These are phyloP conservation scores for Paradendryphiella salina DNA, from an alignment of 2,329 filamentous ascomycete species.

Conservation along the genomic window DNA sequence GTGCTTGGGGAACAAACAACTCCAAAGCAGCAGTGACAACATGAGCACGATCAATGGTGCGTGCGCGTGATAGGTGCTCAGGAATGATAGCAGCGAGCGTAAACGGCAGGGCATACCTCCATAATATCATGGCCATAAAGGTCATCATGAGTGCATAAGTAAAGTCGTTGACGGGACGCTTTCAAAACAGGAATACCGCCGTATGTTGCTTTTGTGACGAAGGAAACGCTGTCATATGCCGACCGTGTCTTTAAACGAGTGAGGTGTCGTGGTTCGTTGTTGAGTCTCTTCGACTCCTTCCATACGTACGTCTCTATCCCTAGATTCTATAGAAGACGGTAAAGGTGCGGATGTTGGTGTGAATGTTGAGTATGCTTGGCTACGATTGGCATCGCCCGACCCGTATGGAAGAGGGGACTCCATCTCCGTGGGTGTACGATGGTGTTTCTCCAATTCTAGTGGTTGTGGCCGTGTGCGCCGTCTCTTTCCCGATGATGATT, in stretches of 20 bases:
- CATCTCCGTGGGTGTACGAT: conserved; percentile 29
- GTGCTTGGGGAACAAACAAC: conserved; percentile 15
- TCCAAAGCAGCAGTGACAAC: conserved; percentile 11
- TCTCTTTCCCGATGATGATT: conserved; percentile 45
- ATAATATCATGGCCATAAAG: conserved; percentile 43
- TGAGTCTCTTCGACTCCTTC: conserved; percentile 46
- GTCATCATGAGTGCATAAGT: conserved; percentile 46
- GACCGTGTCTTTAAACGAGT: conserved; percentile 51
- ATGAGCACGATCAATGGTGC: conserved; percentile 25
- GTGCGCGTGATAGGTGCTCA: conserved; percentile 33
- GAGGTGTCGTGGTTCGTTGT: conserved; percentile 47
- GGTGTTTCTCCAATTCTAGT: conserved; percentile 40
- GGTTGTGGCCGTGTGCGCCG: conserved; percentile 39
- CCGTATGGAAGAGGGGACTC: conserved; percentile 40
- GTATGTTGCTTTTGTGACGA: conserved; percentile 44
- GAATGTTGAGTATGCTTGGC: conserved; percentile 39
- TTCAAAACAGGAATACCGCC: conserved; percentile 47
- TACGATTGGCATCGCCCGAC: conserved; percentile 34
- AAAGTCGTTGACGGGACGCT: conserved; percentile 45
- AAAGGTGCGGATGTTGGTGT: conserved; percentile 45
- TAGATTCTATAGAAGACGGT: conserved; percentile 37
- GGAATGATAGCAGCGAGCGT: conserved; percentile 33
- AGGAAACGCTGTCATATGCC: conserved; percentile 48
- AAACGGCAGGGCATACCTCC: conserved; percentile 43
- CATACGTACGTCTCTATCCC: conserved; percentile 44